These are phyloP conservation scores for Leccinellum albellum DNA, from an alignment of 768 basidiomycete genomes.

Conservation along the genomic window DNA sequence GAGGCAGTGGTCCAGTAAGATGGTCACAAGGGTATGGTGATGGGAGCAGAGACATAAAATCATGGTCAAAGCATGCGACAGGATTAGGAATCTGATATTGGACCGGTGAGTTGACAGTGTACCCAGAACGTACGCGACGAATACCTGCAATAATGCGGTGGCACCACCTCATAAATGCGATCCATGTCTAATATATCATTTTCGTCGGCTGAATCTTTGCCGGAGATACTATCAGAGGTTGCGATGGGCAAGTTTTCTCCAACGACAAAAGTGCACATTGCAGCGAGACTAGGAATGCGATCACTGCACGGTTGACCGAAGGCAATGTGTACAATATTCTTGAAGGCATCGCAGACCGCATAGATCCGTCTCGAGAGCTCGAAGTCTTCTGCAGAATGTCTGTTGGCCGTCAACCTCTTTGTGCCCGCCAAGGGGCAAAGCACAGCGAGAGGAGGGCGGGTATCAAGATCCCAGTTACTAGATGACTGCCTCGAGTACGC, in stretches of 20 bases:
- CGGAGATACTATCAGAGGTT: constrained; percentile 15
- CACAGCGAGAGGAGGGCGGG: constrained; percentile 33
- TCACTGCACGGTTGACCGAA: constrained; percentile 15
- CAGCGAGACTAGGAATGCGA: constrained; percentile 38
- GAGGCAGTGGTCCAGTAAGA: constrained; percentile 50
- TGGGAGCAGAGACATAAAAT: constrained; percentile 43
- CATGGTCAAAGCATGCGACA: constrained; percentile 51
- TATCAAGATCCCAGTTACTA: constrained; percentile 19
- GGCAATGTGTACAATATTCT: constrained; percentile 44
- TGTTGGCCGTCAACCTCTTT: constrained; percentile 34
- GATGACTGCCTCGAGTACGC: constrained; percentile 16
- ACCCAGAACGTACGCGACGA: constrained; percentile 5
- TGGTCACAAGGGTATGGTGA: constrained; percentile 46
- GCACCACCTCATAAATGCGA: constrained; percentile 50
- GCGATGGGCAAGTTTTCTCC: constrained; percentile 42
- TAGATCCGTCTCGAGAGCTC: constrained; percentile 48
- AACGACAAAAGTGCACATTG: constrained; percentile 44
- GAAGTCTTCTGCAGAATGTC: constrained; percentile 31
- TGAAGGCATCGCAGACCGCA: constrained; percentile 54
- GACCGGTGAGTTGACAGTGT: constrained; percentile 2
- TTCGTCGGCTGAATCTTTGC: constrained; percentile 24
- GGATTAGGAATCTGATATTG: constrained; percentile 40
- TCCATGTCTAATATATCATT: constrained; percentile 29
- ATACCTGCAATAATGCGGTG: constrained; percentile 50
- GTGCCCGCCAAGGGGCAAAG: constrained; percentile 36